Percentiles rank a stretch among this genome's conserved stretches.
Evolutionary conservation across 768 basidiomycete genomes (phyloP).

Genomic region (Lactifluus hygrophoroides): DNA sequence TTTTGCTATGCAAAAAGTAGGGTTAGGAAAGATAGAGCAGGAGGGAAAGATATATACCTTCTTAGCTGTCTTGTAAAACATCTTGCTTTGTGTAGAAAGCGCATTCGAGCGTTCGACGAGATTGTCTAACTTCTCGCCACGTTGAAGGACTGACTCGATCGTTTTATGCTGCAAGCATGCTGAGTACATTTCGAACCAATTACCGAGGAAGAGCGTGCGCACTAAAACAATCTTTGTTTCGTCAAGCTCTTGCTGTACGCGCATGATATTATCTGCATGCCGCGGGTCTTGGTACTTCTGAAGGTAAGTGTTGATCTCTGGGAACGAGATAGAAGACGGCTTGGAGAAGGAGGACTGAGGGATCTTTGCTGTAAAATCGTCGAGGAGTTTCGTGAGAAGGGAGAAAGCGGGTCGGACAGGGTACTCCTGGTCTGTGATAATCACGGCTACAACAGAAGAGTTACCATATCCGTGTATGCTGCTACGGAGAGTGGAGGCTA

Average conservation of each 20-base stretch:
- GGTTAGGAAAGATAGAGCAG: not conserved
- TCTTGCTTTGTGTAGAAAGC: slow-evolving; percentile 84
- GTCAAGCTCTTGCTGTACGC: slow-evolving; percentile 94
- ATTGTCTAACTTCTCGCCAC: slow-evolving; percentile 95
- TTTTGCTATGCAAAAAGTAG: slow-evolving; percentile 62
- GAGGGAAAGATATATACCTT: slow-evolving; percentile 50
- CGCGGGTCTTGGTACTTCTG: slow-evolving; percentile 94
- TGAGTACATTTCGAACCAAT: not conserved
- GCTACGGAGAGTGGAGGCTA: slow-evolving; percentile 22
- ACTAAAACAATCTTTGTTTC: slow-evolving; percentile 99
- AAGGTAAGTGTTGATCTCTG: slow-evolving; percentile 66
- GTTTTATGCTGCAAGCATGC: slow-evolving; percentile 78
- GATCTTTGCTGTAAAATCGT: slow-evolving; percentile 81
- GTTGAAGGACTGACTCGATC: slow-evolving; percentile 91
- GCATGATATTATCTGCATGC: slow-evolving; percentile 97
- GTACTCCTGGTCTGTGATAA: slow-evolving; percentile 94
- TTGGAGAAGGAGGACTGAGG: slow-evolving; percentile 61
- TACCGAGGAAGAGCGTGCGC: slow-evolving; percentile 26
- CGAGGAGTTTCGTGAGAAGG: slow-evolving; percentile 83
- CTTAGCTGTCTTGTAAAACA: slow-evolving; percentile 99
- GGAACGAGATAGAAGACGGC: slow-evolving; percentile 65
- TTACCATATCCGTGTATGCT: slow-evolving; percentile 8
- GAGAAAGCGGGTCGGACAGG: slow-evolving; percentile 96
- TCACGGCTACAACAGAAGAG: slow-evolving; percentile 49
- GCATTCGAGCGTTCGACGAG: slow-evolving; percentile 90